Conservation (phyloP, 345 rosid genomes). For the Pistacia vera region DNA sequence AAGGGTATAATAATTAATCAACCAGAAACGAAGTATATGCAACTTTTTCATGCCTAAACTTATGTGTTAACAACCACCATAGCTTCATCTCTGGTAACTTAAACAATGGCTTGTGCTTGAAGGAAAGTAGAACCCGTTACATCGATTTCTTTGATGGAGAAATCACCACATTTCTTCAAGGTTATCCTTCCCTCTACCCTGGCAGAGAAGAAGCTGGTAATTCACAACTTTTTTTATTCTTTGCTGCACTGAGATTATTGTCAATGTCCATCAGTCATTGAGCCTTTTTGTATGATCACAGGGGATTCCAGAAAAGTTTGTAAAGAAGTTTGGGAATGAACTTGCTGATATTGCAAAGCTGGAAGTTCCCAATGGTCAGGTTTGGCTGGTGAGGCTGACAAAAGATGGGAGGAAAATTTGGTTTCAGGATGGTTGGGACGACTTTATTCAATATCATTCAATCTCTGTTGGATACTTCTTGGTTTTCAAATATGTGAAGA, state of each 20-base stretch:
- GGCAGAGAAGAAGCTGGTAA: slow-evolving; percentile 2
- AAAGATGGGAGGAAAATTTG: slow-evolving; percentile 30
- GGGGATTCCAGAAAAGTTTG: slow-evolving; percentile 44
- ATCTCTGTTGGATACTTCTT: slow-evolving; percentile 34
- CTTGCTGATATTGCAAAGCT: slow-evolving; percentile 38
- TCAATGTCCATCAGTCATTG: not conserved
- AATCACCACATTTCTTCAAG: not conserved
- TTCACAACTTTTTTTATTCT: not conserved
- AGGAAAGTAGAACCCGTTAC: no score
- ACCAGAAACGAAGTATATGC: no score
- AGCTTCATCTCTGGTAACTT: no score
- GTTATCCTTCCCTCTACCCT: not conserved
- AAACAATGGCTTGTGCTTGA: no score
- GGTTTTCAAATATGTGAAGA: slow-evolving; percentile 40
- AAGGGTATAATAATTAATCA: no score
- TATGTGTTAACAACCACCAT: no score
- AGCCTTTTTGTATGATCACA: slow-evolving; percentile 8
- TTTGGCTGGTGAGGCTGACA: slow-evolving; percentile 38
- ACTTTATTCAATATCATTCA: slow-evolving; percentile 39
- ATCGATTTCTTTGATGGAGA: no score
- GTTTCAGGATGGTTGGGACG: slow-evolving; percentile 48
- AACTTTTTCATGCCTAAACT: no score
- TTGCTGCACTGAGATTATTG: not conserved
- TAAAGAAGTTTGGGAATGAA: slow-evolving; percentile 33
- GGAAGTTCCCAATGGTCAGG: slow-evolving; percentile 33